Base-by-base conservation (phyloP, 1,139 yeast species). In the Scheffersomyces titani region DNA sequence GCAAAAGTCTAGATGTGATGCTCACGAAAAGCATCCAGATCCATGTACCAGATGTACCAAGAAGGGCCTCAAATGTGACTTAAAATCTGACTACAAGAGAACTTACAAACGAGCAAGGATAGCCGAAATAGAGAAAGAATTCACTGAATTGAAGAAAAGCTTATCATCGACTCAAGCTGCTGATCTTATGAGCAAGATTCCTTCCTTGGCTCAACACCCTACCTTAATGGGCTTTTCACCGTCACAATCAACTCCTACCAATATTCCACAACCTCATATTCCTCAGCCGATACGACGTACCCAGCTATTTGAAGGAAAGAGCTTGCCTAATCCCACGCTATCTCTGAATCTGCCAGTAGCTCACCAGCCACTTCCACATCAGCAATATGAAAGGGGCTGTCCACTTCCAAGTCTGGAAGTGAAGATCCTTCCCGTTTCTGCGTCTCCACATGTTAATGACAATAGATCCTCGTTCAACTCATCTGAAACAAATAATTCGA, bases 1-100 rank as follows among this genome's bases (percentile, higher is more conserved):
- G 71, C 99, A 94, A 70, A 94, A 94, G 73, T 72, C 94, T 24
- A 85, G 88, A 62, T 94, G 98, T 73, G 96, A 92, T 70, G 97
- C 97, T 9, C 86, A 83, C 60, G 92, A 89, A 59, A 81, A 78
- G 55, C 84, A 86, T 50, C 97, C 97, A 0, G 77, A 78, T n/a
- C 90, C 97, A 1, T 94, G 99, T 67, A 77, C 93, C 0, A 77
- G 97, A 60, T 94, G 98, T 70, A 67, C 75, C 16, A 90, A 89
- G 69, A 86, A 90, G 65, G 83, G 85, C 7, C 77, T 89, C 6
- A 77, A 78, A 19, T 94, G 99, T 70, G 83, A 88, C 47, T 73
- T 93, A 54, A 87, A 90, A 64, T 82, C 90, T 11, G 96, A 88
- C 63, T 94, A 90, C 70, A 91, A 92, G 70, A 79, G 99, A 63